Percentiles rank a stretch among this genome's conserved stretches.
Conservation (phyloP, 306 rosid genomes). For the Cucurbita maxima region DNA sequence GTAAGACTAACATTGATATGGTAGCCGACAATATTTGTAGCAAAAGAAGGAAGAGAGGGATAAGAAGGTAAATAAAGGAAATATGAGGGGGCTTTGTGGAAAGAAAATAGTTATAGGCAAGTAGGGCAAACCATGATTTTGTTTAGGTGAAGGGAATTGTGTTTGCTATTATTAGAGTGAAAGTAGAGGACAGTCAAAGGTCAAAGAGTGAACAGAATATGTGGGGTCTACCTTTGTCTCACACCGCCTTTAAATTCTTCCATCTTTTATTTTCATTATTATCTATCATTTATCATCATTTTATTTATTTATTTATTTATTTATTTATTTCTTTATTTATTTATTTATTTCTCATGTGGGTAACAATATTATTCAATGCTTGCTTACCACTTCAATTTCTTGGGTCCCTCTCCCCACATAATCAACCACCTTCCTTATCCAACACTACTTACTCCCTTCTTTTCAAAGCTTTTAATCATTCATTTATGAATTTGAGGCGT, state of each 20-base stretch:
- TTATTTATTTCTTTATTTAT: not conserved
- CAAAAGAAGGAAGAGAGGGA: not conserved
- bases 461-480: not conserved
- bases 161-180: conserved; percentile 8
- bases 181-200: conserved; percentile 60
- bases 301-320: not conserved
- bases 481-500: no score
- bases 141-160: conserved; percentile 1
- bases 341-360: not conserved
- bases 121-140: not conserved
- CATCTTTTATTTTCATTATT: not conserved
- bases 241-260: not conserved
- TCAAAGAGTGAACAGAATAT: conserved; percentile 53
- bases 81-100: not conserved
- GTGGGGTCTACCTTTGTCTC: conserved; percentile 37
- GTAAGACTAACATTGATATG: no score
- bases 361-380: not conserved
- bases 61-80: not conserved
- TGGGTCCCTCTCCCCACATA: not conserved
- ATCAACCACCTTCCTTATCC: not conserved
- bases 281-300: not conserved
- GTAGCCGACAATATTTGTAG: no score
- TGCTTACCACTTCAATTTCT: not conserved
- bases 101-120: not conserved
- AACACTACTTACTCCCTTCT: not conserved